These are phyloP conservation scores for Lentinula sp. DNA, from an alignment of 768 basidiomycete species.

Conservation along the genomic window DNA sequence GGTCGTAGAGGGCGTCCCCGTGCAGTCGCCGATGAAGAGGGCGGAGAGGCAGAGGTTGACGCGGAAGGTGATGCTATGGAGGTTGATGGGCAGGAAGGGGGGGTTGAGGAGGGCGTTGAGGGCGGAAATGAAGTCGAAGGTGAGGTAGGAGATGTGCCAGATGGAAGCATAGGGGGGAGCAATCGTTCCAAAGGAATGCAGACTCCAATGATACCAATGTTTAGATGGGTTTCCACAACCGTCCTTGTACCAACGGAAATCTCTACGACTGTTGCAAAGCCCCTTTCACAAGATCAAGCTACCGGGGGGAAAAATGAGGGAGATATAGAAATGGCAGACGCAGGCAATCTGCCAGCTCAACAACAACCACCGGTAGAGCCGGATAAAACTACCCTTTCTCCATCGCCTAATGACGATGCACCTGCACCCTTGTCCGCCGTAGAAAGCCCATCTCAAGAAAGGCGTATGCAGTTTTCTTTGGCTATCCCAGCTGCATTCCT, in stretches of 20 bases:
- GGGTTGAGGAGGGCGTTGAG: not conserved
- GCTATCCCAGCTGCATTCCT: slow-evolving; percentile 1
- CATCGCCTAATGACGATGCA: no score
- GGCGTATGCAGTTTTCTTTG: not conserved
- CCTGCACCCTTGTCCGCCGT: no score
- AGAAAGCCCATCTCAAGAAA: not conserved
- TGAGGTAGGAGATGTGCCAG: not conserved
- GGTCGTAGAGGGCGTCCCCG: not conserved
- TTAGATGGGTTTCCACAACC: slow-evolving; percentile 3
- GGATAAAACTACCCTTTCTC: not conserved
- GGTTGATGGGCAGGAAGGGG: not conserved
- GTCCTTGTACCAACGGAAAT: not conserved
- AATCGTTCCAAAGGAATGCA: not conserved
- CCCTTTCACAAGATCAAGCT: not conserved
- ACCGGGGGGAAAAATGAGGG: not conserved
- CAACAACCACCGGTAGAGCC: not conserved
- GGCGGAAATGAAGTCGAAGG: not conserved
- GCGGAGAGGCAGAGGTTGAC: not conserved
- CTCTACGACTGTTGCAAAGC: not conserved
- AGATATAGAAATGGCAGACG: not conserved
- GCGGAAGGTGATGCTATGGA: not conserved
- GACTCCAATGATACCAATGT: not conserved
- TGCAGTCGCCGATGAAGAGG: not conserved
- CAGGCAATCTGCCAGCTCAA: not conserved
- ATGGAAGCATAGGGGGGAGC: not conserved